Evolutionary conservation across 176 grass and related monocot species (phyloP).

Genomic region (Rhynchospora pubera): DNA sequence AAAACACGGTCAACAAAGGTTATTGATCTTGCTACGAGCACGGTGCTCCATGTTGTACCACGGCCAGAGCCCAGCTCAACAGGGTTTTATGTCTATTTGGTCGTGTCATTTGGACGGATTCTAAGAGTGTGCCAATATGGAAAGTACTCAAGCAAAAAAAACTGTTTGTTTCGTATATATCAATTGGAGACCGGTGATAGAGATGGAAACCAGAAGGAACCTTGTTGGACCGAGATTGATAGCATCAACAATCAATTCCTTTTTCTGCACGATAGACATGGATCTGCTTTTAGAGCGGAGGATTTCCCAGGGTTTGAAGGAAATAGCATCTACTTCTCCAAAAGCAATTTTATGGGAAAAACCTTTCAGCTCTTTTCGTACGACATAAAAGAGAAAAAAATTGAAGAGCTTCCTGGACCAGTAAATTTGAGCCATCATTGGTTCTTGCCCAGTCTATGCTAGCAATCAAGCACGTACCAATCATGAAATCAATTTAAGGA

Average conservation of each 20-base stretch:
- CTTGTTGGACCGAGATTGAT: neutral
- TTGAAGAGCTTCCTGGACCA: neutral
- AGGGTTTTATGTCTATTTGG: neutral
- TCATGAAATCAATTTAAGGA: too few species aligned
- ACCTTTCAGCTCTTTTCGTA: neutral
- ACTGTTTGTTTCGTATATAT: neutral
- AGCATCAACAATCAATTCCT: neutral
- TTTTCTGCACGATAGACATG: neutral
- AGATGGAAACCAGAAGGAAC: neutral
- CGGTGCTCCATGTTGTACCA: neutral
- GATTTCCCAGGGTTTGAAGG: neutral
- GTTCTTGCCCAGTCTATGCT: neutral
- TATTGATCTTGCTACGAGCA: neutral
- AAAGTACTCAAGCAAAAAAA: neutral
- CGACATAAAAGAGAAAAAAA: neutral
- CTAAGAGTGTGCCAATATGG: neutral
- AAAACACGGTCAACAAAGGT: neutral
- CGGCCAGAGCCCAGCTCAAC: neutral
- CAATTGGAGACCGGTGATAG: neutral
- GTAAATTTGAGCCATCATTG: neutral
- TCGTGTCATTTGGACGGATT: slow-evolving; percentile 4
- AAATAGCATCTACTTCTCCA: neutral
- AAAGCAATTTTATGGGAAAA: neutral
- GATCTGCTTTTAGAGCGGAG: neutral
- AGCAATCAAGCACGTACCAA: neutral